These are phyloP conservation scores for Acanthamoeba healyi DNA, from an alignment of 208 protist genomes.

Conservation along the genomic window DNA sequence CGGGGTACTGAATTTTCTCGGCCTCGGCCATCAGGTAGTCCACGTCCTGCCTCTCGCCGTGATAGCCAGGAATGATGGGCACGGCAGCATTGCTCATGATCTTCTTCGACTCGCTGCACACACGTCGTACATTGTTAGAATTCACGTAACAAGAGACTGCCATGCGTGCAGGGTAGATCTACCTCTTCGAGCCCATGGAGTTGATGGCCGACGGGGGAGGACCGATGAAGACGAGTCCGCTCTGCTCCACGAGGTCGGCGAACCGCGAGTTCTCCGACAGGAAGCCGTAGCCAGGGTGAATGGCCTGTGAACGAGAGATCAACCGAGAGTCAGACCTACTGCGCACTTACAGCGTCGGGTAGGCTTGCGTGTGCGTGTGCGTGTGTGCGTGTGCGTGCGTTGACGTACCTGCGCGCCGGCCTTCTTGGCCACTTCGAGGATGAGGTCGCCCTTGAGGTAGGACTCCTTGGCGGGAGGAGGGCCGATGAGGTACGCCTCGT, in stretches of 20 bases:
- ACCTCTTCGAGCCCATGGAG: constrained; percentile 95
- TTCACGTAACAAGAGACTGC: background rate
- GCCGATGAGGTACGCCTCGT: constrained; percentile 89
- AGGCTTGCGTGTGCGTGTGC: too few species aligned
- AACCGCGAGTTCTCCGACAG: constrained; percentile 81
- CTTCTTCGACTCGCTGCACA: constrained; percentile 87
- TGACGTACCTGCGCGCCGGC: constrained; percentile 82
- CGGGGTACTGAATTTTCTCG: constrained; percentile 93
- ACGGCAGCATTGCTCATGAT: constrained; percentile 91
- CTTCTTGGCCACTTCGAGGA: constrained; percentile 86
- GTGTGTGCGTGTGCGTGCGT: too few species aligned
- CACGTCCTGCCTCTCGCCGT: constrained; percentile 85
- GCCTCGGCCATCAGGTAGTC: constrained; percentile 85
- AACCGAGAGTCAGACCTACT: too few species aligned
- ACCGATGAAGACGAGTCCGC: constrained; percentile 71
- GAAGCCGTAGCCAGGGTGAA: constrained; percentile 87
- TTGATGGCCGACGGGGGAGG: constrained; percentile 94
- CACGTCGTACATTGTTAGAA: background rate
- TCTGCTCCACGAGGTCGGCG: constrained; percentile 50
- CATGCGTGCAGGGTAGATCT: constrained; percentile 33
- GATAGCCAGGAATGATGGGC: constrained; percentile 92
- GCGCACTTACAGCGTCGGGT: too few species aligned
- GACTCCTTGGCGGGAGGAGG: constrained; percentile 87
- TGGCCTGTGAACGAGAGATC: too few species aligned
- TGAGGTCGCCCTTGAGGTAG: constrained; percentile 94